A percentile compares a stretch with the other conserved stretches of the same genome.
Conservation (phyloP, 495 filamentous ascomycete species). For the Tuber melanosporum region DNA sequence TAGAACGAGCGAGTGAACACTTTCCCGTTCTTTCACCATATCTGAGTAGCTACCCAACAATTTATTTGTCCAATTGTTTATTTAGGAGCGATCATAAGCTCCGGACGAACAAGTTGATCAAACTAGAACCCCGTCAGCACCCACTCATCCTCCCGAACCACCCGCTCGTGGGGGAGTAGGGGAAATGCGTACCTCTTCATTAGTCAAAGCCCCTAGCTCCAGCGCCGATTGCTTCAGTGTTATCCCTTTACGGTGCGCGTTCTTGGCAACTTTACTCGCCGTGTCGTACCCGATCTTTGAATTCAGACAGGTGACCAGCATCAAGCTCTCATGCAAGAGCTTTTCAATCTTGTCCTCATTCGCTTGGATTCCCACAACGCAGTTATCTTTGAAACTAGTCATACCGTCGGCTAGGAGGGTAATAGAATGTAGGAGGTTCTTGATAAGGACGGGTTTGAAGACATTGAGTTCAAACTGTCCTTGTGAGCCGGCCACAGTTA, state of each 20-base stretch:
- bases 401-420: slow-evolving; percentile 85
- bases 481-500: slow-evolving; percentile 89
- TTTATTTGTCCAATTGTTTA: neutral
- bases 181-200: slow-evolving; percentile 53
- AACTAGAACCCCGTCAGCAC: slow-evolving; percentile 47
- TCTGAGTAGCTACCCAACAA: neutral
- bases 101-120: slow-evolving; percentile 81
- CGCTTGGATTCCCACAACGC: slow-evolving; percentile 80
- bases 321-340: slow-evolving; percentile 90
- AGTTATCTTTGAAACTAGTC: slow-evolving; percentile 86
- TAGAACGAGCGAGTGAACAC: neutral
- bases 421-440: slow-evolving; percentile 85
- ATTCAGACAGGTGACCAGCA: slow-evolving; percentile 98
- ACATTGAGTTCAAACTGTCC: slow-evolving; percentile 99
- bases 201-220: slow-evolving; percentile 83
- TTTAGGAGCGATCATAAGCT: slow-evolving; percentile 89
- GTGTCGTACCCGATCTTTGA: slow-evolving; percentile 98
- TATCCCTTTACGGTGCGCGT: slow-evolving; percentile 95
- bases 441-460: slow-evolving; percentile 94
- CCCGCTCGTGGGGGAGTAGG: neutral
- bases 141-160: neutral
- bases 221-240: slow-evolving; percentile 90
- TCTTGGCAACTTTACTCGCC: slow-evolving; percentile 97
- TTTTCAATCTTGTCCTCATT: slow-evolving; percentile 84
- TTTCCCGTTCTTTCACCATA: neutral